These are phyloP conservation scores for Trypanosoma theileri DNA, from an alignment of 208 protist genomes.

Conservation along the genomic window DNA sequence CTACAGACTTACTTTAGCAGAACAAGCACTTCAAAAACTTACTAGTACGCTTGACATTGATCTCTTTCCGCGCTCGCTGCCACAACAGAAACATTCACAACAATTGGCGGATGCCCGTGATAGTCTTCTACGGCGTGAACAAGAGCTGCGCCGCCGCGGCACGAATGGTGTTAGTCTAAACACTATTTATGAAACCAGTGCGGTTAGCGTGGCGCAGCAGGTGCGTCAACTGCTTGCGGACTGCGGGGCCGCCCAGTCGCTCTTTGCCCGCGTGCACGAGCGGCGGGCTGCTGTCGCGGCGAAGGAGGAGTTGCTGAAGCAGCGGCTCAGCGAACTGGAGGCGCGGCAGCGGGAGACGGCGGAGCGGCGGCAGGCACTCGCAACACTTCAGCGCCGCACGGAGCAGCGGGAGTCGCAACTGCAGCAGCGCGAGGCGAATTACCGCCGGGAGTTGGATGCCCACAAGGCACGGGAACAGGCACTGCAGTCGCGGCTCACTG, in stretches of 20 bases:
- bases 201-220: constrained; percentile 23
- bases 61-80: constrained; percentile 37
- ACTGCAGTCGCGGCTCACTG: constrained; percentile 51
- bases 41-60: constrained; percentile 17
- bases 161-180: constrained; percentile 31
- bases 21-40: constrained; percentile 26
- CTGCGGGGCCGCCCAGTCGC: constrained; percentile 31
- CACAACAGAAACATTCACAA: constrained; percentile 33
- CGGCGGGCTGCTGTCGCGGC: constrained; percentile 45
- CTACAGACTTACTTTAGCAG: constrained; percentile 29
- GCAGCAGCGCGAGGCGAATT: constrained; percentile 37
- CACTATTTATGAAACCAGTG: constrained; percentile 31
- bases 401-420: constrained; percentile 33
- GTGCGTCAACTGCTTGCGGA: constrained; percentile 32
- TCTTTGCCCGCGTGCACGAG: constrained; percentile 47
- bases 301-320: constrained; percentile 44
- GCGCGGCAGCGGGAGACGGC: constrained; percentile 41
- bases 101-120: constrained; percentile 43
- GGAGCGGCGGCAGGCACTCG: constrained; percentile 42
- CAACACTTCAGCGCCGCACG: constrained; percentile 34
- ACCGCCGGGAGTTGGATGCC: constrained; percentile 40
- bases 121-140: constrained; percentile 35
- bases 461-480: constrained; percentile 48
- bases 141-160: constrained; percentile 34
- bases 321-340: constrained; percentile 46